Base-by-base conservation (phyloP, 2,329 filamentous ascomycete genomes). In the Aspergillus glaucus region DNA sequence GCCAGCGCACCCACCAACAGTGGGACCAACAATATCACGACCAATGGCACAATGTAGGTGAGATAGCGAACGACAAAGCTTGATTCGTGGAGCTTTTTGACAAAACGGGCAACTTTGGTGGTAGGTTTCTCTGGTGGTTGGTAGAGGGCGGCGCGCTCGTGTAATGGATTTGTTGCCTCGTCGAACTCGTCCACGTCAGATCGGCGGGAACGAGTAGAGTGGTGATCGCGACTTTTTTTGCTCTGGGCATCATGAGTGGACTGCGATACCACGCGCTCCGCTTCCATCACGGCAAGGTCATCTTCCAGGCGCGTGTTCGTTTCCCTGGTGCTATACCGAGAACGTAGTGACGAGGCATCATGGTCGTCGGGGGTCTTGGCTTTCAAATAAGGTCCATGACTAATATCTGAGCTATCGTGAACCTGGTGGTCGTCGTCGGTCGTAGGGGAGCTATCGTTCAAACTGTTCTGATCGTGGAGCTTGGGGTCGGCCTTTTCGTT, bases 1-100 rank as follows among this genome's bases (percentile, higher is more conserved):
- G 79, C 54, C 15, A 87, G 68, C 1, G 76, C 78, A 5, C 85
- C 86, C 19, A 89, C 67, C 5, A 89, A 70, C 37, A 88, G 66
- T 0, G 86, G 86, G 42, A 88, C 80, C 36, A 88, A 71, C 4
- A 90, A 72, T 4, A 89, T 65, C 9, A 82, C 55, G 2, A 81
- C 78, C 10, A 88, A 49, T 0, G 86, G 86, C 1, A 78, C 70
- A 55, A 88, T 86, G 62, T 90, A 90, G 19, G 81, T 80, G 58
- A 88, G 77, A 62, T 87, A 89, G 43, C 86, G 78, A 43, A 88
- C 67, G 34, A 87, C 64, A 56, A 81, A 82, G 56, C 79, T 85
- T 2, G 80, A 87, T 50, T 77, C 75, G 63, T 84, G 86, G 48
- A 84, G 65, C 61, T 74, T 77, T 61, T 85, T 86, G 62, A 88